These are phyloP conservation scores for Lophiotrema nucula DNA, from an alignment of 495 filamentous ascomycete species.

Conservation along the genomic window DNA sequence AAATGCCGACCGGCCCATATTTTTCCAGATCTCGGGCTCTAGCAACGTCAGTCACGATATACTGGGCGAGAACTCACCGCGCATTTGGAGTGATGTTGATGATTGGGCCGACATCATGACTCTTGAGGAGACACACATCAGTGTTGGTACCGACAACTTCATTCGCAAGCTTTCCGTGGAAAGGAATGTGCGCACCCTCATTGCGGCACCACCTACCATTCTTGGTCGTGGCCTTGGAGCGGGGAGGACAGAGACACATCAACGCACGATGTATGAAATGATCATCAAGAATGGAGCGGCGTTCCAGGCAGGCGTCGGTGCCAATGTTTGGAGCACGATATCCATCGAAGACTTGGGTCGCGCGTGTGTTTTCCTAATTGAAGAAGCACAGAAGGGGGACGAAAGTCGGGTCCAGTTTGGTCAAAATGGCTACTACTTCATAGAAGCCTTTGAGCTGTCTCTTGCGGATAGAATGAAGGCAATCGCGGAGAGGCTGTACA, in stretches of 20 bases:
- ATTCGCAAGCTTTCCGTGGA: background rate
- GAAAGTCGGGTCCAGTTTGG: background rate
- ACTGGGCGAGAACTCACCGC: background rate
- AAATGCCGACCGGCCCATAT: background rate
- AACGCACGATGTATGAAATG: background rate
- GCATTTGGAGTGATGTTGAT: background rate
- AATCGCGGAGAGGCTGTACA: background rate
- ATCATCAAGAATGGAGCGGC: background rate
- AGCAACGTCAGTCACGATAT: background rate
- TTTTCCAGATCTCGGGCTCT: conserved; percentile 1
- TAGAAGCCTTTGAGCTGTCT: background rate
- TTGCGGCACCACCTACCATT: background rate
- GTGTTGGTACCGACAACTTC: background rate
- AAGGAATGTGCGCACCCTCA: background rate
- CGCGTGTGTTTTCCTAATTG: background rate
- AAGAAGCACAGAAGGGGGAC: background rate
- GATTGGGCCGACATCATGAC: conserved; percentile 1
- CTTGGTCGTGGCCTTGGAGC: conserved; percentile 1
- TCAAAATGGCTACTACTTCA: conserved; percentile 2
- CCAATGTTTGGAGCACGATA: background rate
- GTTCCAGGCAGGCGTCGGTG: background rate
- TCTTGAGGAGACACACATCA: background rate
- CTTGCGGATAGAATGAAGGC: background rate
- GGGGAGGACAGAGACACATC: background rate
- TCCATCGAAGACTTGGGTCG: conserved; percentile 1